These are phyloP conservation scores for Durio zibethinus DNA, from an alignment of 345 rosid species.

Conservation along the genomic window DNA sequence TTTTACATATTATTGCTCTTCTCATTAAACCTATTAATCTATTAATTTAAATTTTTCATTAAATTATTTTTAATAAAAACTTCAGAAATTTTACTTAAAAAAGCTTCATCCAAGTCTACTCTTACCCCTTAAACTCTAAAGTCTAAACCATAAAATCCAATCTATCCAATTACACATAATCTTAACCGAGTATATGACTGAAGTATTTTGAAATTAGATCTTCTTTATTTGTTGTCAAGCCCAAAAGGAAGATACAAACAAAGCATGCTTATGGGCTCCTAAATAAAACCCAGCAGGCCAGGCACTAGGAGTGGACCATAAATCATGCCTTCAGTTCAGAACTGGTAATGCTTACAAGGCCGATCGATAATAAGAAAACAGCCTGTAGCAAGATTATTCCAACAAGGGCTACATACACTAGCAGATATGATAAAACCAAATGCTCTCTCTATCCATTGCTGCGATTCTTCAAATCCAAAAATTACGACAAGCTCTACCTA, in stretches of 20 bases:
- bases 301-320: not conserved
- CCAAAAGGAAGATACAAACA: not conserved
- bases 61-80: too few relatives aligned
- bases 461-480: not conserved
- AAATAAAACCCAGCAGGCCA: not conserved
- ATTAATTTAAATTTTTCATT: too few relatives aligned
- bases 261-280: not conserved
- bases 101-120: too few relatives aligned
- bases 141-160: too few relatives aligned
- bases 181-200: too few relatives aligned
- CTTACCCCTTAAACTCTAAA: too few relatives aligned
- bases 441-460: not conserved
- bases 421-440: not conserved
- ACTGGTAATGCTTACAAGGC: not conserved
- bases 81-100: too few relatives aligned
- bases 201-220: too few relatives aligned
- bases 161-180: too few relatives aligned
- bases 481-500: not conserved
- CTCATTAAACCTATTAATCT: too few relatives aligned
- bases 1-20: too few relatives aligned
- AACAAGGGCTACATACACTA: not conserved
- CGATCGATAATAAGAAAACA: not conserved
- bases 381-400: not conserved
- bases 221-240: not conserved
- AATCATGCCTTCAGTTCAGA: too few relatives aligned